Percentiles rank a stretch among this genome's conserved stretches.
Evolutionary conservation across 768 basidiomycete species (phyloP).

Genomic region (Chalciporus chontae): DNA sequence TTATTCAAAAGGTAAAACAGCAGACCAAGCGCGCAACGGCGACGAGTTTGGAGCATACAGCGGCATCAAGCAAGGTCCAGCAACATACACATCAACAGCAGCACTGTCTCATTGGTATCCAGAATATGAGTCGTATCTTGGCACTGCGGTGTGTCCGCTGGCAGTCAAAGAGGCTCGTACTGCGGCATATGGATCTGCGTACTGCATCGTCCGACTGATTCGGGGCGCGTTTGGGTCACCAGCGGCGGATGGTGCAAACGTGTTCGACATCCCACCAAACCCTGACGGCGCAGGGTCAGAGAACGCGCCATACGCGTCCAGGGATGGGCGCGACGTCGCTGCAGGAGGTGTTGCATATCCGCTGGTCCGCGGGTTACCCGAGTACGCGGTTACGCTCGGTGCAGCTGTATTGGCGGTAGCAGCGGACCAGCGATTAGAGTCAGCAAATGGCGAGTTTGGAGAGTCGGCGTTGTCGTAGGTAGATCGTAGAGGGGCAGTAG

Average conservation of each 20-base stretch:
- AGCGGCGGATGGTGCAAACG: constrained; percentile 32
- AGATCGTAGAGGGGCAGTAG: constrained; percentile 19
- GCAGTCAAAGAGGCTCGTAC: constrained; percentile 58
- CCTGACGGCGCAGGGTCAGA: constrained; percentile 82
- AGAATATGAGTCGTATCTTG: constrained; percentile 53
- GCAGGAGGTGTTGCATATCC: constrained; percentile 31
- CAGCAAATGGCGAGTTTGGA: constrained; percentile 45
- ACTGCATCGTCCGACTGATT: constrained; percentile 90
- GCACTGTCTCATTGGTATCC: constrained; percentile 41
- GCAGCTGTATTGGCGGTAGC: constrained; percentile 27
- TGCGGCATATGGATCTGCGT: constrained; percentile 84
- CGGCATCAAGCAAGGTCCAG: constrained; percentile 1
- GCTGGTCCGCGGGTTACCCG: constrained; percentile 21
- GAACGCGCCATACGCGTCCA: constrained; percentile 90
- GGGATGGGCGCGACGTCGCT: constrained; percentile 54
- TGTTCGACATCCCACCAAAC: constrained; percentile 46
- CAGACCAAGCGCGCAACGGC: constrained; percentile 5
- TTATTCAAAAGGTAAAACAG: constrained; percentile 8
- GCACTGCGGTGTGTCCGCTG: constrained; percentile 35
- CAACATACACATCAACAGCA: not conserved
- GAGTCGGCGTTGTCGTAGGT: constrained; percentile 23
- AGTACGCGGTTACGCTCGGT: constrained; percentile 21
- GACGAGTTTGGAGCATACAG: constrained; percentile 13
- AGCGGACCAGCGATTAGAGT: constrained; percentile 47
- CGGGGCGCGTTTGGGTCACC: constrained; percentile 38